Base-by-base conservation (phyloP, 495 filamentous ascomycete genomes). In the Sporormia fimetaria region DNA sequence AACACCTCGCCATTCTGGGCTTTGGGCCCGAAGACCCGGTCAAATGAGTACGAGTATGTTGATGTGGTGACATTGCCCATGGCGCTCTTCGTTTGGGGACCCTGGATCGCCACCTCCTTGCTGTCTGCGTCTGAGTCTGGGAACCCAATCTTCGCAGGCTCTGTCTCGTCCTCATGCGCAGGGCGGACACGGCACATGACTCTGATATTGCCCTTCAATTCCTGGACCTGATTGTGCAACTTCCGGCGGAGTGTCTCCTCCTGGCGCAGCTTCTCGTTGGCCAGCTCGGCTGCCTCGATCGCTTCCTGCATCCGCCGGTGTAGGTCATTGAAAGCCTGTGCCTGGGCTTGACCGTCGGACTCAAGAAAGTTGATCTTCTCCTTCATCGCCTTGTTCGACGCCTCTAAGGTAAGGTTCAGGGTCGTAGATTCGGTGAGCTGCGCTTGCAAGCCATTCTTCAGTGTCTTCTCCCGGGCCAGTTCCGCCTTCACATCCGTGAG, bases 101-200 rank as follows among this genome's bases (percentile, higher is more conserved):
- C 88, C 28, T 81, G 66, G 7, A 95, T 69, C 37, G 81, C 79
- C 45, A 95, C 80, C 59, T 95, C 87, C 40, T 86, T 80, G 24
- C 78, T 76, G 21, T 94, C 87, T 23, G 76, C 78, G 14, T 73
- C 66, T 9, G 63, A 57, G 54, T 93, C 86, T 0, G 92, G 85
- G 41, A 82, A 94, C 4, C 66, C 68, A 39, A 96, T 80, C 37
- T 75, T 74, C 3, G 75, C 69, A 16, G 69, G 68, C 2, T 80
- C 74, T 0, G 63, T 64, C 14, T 25, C 69, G 55, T 37, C 54
- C 48, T 58, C 43, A 3, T 90, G 67, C 0, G 81, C 67, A 2
- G 92, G 90, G n/a, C 92, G 82, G 21, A 95, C 87, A 54, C 90
- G 78, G 59, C 87, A 95, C 71, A 96, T 96, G 26, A 99, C 90